Evolutionary conservation across 78 protist species (phyloP).

Genomic region (Planoprotostelium fungivorum): DNA sequence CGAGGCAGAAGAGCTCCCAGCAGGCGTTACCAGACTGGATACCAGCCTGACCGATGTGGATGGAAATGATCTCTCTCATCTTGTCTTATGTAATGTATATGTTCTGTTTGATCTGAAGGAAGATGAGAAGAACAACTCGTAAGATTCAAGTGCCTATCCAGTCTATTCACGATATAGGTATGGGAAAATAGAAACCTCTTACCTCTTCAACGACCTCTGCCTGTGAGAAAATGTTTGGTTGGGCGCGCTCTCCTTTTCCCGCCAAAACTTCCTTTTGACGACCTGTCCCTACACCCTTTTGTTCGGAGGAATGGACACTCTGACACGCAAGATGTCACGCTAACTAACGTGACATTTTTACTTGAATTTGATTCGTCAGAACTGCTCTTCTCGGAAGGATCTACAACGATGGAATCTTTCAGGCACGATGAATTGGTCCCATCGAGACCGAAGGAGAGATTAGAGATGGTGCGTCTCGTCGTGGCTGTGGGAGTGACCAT

Average conservation of each 20-base stretch:
- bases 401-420: not conserved
- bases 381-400: not conserved
- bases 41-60: slow-evolving; percentile 86
- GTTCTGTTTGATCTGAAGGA: too few relatives aligned
- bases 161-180: too few relatives aligned
- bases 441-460: not conserved
- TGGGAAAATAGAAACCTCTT: too few relatives aligned
- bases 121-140: too few relatives aligned
- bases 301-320: too few relatives aligned
- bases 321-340: too few relatives aligned
- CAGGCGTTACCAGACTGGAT: slow-evolving; percentile 94
- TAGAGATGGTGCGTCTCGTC: not conserved
- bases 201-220: too few relatives aligned
- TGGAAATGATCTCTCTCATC: slow-evolving; percentile 37
- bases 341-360: not conserved
- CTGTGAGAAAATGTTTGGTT: not conserved
- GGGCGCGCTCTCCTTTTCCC: not conserved
- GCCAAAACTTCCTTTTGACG: not conserved
- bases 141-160: too few relatives aligned
- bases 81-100: too few relatives aligned
- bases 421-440: not conserved
- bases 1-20: slow-evolving; percentile 95
- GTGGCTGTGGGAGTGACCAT: not conserved
- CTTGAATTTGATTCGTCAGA: not conserved
- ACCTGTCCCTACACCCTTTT: not conserved